These are phyloP conservation scores for Coemansia sp. DNA, from an alignment of 192 early-diverging fungal genomes.

Conservation along the genomic window DNA sequence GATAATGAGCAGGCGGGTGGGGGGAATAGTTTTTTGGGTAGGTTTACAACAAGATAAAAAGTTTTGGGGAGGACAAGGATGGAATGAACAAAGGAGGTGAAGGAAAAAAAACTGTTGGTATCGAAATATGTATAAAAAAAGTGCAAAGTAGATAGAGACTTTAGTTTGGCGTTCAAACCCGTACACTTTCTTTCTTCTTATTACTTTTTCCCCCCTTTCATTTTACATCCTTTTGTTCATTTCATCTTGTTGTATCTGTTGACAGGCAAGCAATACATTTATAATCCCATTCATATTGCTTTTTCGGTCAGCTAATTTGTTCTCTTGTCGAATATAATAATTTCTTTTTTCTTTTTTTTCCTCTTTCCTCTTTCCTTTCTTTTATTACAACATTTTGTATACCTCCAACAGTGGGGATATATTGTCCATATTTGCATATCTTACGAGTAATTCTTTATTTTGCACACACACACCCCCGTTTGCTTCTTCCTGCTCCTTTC, in stretches of 20 bases:
- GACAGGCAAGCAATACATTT: neutral
- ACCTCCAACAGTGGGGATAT: neutral
- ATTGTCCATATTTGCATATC: neutral
- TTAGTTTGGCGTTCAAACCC: neutral
- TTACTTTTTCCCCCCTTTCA: neutral
- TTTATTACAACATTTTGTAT: neutral
- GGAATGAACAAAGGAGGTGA: too few relatives aligned
- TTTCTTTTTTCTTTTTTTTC: neutral
- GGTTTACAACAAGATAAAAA: too few relatives aligned
- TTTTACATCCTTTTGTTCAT: neutral
- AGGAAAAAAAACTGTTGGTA: too few relatives aligned
- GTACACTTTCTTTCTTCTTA: neutral
- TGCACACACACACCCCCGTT: too few relatives aligned
- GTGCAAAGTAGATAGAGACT: constrained; percentile 4
- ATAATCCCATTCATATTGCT: neutral
- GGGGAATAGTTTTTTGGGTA: too few relatives aligned
- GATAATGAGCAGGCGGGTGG: too few relatives aligned
- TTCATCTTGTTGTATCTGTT: neutral
- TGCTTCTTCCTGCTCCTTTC: too few relatives aligned
- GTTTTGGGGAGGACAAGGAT: too few relatives aligned
- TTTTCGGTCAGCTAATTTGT: neutral
- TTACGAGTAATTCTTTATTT: too few relatives aligned
- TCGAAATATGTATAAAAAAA: neutral
- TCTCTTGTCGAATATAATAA: neutral
- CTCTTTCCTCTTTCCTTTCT: neutral